Conservation (phyloP, 129 eudicot species). For the Deinandra increscens region DNA sequence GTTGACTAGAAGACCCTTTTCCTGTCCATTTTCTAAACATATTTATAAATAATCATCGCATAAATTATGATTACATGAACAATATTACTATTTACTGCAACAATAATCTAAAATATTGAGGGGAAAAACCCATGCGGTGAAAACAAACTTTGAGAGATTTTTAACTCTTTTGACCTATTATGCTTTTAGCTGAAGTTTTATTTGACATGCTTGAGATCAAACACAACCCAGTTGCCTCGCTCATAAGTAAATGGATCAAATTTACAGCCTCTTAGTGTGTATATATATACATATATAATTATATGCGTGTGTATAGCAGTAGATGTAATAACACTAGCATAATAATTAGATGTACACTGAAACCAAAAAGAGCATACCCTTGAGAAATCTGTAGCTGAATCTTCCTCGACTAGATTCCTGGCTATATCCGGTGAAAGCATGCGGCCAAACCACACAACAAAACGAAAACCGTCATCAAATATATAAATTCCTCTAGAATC, state of each 20-base stretch:
- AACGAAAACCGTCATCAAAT: slow-evolving; percentile 91
- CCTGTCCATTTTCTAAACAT: not conserved
- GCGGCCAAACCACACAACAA: slow-evolving; percentile 95
- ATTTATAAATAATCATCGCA: not conserved
- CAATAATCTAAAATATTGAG: not conserved
- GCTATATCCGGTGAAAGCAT: slow-evolving; percentile 78
- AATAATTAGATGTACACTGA: not conserved
- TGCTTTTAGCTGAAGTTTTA: not conserved
- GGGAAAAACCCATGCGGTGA: not conserved
- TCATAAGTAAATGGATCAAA: no score
- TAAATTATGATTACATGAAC: not conserved
- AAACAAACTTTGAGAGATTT: not conserved
- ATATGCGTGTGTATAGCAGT: no score
- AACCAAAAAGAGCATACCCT: slow-evolving; percentile 51
- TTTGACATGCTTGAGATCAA: not conserved
- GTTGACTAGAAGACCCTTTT: not conserved
- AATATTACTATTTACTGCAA: not conserved
- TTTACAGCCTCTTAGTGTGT: no score
- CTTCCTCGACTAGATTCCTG: slow-evolving; percentile 69
- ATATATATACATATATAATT: no score
- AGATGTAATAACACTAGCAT: not conserved
- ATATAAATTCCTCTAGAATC: slow-evolving; percentile 87
- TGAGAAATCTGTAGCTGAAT: slow-evolving; percentile 69
- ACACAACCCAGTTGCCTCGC: not conserved
- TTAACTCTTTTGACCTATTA: not conserved